phyloP scores from a whole-genome alignment of 2,329 filamentous ascomycete genomes.

The Phaeosphaeria sp. region DNA sequence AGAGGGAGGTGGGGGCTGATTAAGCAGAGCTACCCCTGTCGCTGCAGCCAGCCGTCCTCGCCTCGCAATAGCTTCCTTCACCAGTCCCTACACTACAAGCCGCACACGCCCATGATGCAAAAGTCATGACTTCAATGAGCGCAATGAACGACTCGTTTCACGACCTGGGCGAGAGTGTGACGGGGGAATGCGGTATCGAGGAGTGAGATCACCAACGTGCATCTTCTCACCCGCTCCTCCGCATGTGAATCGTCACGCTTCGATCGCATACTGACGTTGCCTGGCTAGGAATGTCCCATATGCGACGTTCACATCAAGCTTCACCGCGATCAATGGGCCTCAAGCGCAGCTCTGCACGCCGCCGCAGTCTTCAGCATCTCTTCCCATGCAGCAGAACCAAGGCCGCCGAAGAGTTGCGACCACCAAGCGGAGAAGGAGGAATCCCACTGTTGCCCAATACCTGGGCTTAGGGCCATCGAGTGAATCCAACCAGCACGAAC shows the following conservation, averaged over 20 bases:
- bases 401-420: background rate
- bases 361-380: constrained; percentile 12
- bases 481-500: constrained; percentile 28
- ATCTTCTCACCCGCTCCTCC: constrained; percentile 6
- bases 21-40: constrained; percentile 17
- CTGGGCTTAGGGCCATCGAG: constrained; percentile 28
- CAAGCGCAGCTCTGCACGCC: constrained; percentile 10
- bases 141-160: constrained; percentile 5
- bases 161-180: constrained; percentile 7
- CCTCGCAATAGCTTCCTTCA: constrained; percentile 2
- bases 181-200: constrained; percentile 8
- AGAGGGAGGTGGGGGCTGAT: constrained; percentile 26
- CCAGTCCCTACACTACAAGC: background rate
- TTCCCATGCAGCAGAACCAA: constrained; percentile 7
- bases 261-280: background rate
- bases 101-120: background rate
- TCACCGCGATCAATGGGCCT: constrained; percentile 36
- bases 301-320: constrained; percentile 17
- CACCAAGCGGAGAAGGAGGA: constrained; percentile 14
- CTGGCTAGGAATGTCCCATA: constrained; percentile 4
- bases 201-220: constrained; percentile 34
- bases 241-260: background rate
- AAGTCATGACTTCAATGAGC: background rate
- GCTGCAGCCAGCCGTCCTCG: constrained; percentile 1
- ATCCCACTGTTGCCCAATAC: constrained; percentile 37